These are phyloP conservation scores for Syzygium jambos DNA, from an alignment of 345 rosid genomes.

Conservation along the genomic window DNA sequence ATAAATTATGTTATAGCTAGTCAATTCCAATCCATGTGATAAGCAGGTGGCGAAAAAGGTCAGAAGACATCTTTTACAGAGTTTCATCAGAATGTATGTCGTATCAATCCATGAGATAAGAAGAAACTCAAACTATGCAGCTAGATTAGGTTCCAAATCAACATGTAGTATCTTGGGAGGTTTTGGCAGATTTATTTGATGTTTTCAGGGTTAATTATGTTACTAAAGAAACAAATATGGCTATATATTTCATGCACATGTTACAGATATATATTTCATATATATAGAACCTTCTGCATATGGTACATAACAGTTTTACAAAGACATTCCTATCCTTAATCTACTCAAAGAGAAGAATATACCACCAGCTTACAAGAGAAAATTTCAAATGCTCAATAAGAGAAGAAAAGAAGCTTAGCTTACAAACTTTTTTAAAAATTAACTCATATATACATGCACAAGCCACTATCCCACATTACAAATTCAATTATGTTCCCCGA, in stretches of 20 bases:
- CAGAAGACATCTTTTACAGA: not conserved
- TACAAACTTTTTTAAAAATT: not conserved
- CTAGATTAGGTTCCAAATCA: not conserved
- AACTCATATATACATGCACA: not conserved
- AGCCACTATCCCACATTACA: not conserved
- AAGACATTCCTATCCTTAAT: not conserved
- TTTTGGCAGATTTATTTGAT: not conserved
- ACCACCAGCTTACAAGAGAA: not conserved
- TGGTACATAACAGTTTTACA: not conserved
- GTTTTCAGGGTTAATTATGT: not conserved
- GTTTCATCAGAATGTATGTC: not conserved
- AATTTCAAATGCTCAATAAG: not conserved
- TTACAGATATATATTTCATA: not conserved
- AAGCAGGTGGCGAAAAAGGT: not conserved
- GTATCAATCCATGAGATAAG: not conserved
- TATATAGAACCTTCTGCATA: not conserved
- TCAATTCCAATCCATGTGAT: not conserved
- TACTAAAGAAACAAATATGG: not conserved
- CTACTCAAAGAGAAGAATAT: not conserved
- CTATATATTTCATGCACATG: not conserved
- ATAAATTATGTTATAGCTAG: slow-evolving; percentile 1
- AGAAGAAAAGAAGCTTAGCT: not conserved
- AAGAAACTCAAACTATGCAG: not conserved
- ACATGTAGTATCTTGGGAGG: not conserved
- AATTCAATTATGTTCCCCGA: not conserved